Evolutionary conservation across 768 basidiomycete species (phyloP).

Genomic region (Sporobolomyces pararoseus): DNA sequence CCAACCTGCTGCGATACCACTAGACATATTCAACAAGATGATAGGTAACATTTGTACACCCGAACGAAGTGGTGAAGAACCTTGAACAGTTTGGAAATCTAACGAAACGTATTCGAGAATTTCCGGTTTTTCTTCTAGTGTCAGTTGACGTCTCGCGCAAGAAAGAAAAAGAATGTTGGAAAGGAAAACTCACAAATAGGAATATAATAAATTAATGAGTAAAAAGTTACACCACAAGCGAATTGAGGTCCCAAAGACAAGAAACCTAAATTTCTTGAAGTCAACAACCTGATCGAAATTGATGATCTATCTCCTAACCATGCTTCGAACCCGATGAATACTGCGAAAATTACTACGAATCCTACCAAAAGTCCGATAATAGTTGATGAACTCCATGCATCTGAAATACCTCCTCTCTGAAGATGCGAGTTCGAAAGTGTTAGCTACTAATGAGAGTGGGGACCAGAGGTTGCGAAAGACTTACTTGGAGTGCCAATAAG

Average conservation of each 20-base stretch:
- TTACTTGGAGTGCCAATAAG: conserved; percentile 30
- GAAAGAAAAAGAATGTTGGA: no score
- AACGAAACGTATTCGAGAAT: neutral
- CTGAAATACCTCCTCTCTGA: conserved; percentile 30
- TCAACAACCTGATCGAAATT: conserved; percentile 27
- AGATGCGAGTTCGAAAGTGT: neutral
- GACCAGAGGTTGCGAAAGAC: neutral
- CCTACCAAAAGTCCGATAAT: conserved; percentile 38
- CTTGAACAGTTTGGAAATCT: conserved; percentile 32
- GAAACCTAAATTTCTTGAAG: neutral
- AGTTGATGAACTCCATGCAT: conserved; percentile 11
- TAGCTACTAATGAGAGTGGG: neutral
- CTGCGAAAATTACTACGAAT: conserved; percentile 20
- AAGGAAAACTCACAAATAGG: no score
- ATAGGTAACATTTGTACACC: conserved; percentile 32
- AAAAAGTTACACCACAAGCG: conserved; percentile 28
- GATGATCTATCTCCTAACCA: conserved; percentile 31
- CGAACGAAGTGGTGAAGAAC: conserved; percentile 15
- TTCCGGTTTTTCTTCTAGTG: neutral
- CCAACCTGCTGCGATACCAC: conserved; percentile 23
- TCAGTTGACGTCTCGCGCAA: neutral
- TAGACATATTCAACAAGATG: conserved; percentile 16
- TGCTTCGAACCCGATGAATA: conserved; percentile 24
- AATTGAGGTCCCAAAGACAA: conserved; percentile 8
- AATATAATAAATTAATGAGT: conserved; percentile 12